These are phyloP conservation scores for Calonectria leucothoes DNA, from an alignment of 2,329 filamentous ascomycete species.

Conservation along the genomic window DNA sequence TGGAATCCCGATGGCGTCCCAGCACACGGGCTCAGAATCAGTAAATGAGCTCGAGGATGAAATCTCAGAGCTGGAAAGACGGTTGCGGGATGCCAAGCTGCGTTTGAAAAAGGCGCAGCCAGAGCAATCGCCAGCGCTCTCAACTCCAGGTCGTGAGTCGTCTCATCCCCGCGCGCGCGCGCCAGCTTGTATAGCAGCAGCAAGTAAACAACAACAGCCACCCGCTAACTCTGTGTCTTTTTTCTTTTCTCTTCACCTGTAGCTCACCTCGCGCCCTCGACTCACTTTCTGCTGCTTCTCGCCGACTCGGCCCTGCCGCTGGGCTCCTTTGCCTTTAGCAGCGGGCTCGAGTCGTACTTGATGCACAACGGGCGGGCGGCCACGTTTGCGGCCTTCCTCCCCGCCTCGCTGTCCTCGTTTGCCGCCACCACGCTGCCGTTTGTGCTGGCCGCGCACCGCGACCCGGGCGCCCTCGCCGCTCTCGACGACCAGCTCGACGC, in stretches of 20 bases:
- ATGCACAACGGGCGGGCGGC: slow-evolving; percentile 67
- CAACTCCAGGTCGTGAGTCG: slow-evolving; percentile 32
- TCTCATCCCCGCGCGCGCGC: no score
- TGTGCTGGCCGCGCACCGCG: slow-evolving; percentile 73
- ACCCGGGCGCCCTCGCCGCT: slow-evolving; percentile 60
- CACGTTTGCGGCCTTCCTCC: slow-evolving; percentile 74
- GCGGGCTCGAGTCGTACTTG: slow-evolving; percentile 84
- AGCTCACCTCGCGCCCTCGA: slow-evolving; percentile 36
- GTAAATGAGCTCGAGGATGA: slow-evolving; percentile 59
- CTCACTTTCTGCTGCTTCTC: slow-evolving; percentile 80
- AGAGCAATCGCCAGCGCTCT: slow-evolving; percentile 25
- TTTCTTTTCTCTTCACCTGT: background rate
- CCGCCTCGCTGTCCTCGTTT: slow-evolving; percentile 76
- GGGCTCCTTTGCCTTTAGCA: slow-evolving; percentile 89
- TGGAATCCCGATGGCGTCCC: slow-evolving; percentile 41
- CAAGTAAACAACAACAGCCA: background rate
- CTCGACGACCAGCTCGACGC: slow-evolving; percentile 85
- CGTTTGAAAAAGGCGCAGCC: slow-evolving; percentile 52
- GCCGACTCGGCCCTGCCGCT: slow-evolving; percentile 85
- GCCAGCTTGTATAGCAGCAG: background rate
- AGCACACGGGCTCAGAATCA: slow-evolving; percentile 30
- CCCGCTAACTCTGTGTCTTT: background rate
- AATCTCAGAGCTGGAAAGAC: slow-evolving; percentile 68
- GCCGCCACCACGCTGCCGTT: slow-evolving; percentile 81
- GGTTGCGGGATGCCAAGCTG: slow-evolving; percentile 58